Conservation (phyloP, 2,329 filamentous ascomycete genomes). For the Tolypocladium endophyticum region DNA sequence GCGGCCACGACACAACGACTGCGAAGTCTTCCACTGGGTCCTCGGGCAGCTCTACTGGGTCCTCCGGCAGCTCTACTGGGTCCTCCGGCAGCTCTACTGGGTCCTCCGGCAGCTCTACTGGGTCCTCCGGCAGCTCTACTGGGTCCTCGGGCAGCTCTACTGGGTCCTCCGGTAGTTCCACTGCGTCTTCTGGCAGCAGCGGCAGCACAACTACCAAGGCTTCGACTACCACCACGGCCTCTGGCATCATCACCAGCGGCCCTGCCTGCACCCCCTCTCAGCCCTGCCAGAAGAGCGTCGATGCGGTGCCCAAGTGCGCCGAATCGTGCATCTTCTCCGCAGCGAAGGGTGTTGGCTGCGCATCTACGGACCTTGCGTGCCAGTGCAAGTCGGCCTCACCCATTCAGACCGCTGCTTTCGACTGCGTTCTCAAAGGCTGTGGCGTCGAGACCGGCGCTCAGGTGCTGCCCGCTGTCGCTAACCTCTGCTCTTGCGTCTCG, state of each 20-base stretch:
- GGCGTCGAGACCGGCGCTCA: constrained; percentile 4
- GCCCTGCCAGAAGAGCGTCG: constrained; percentile 13
- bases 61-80: no score
- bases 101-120: not conserved
- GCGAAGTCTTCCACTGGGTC: no score
- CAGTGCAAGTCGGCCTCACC: constrained; percentile 10
- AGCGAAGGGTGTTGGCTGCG: constrained; percentile 12
- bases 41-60: no score
- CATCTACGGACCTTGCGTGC: constrained; percentile 11
- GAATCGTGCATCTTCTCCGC: constrained; percentile 13
- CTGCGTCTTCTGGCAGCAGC: not conserved
- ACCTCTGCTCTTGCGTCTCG: constrained; percentile 13
- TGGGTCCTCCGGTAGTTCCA: not conserved
- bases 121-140: no score
- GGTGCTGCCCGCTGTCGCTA: constrained; percentile 10
- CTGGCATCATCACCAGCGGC: not conserved
- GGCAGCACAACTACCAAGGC: not conserved
- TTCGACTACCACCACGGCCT: not conserved
- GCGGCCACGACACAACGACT: no score
- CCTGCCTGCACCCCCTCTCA: not conserved
- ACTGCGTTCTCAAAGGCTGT: constrained; percentile 12
- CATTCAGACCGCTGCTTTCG: constrained; percentile 11
- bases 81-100: not conserved
- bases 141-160: no score
- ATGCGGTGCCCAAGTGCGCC: constrained; percentile 13